Evolutionary conservation across 1,139 yeast species (phyloP).

Genomic region (Geotrichum cucujoidarum): DNA sequence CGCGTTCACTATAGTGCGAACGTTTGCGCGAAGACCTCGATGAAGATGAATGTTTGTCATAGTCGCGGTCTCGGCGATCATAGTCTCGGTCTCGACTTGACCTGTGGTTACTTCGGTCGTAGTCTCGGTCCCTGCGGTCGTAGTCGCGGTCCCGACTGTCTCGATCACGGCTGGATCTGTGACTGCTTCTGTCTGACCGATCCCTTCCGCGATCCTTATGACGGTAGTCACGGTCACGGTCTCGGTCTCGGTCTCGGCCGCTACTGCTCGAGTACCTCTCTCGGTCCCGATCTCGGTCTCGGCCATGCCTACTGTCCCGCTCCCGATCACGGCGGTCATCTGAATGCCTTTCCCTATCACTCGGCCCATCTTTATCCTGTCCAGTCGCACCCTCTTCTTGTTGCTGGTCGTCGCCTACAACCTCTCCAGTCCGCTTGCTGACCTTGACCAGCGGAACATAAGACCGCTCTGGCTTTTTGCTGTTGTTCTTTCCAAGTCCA

Average conservation of each 20-base stretch:
- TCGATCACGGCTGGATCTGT: neutral
- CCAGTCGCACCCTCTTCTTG: neutral
- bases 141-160: neutral
- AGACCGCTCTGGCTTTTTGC: conserved; percentile 15
- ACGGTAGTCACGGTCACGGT: neutral
- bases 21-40: conserved; percentile 3
- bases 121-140: no score
- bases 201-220: conserved; percentile 1
- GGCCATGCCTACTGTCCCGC: neutral
- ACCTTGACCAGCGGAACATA: conserved; percentile 39
- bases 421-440: conserved; percentile 31
- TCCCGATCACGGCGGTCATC: neutral
- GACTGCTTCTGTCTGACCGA: neutral
- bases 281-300: neutral
- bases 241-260: neutral
- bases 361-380: neutral
- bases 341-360: neutral
- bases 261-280: neutral
- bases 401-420: conserved; percentile 21
- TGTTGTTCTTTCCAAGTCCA: conserved; percentile 25
- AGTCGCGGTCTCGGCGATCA: neutral
- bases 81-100: no score
- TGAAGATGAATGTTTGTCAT: neutral
- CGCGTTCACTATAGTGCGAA: neutral
- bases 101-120: no score